These are phyloP conservation scores for Trichocladium antarcticum DNA, from an alignment of 495 filamentous ascomycete species.

Conservation along the genomic window DNA sequence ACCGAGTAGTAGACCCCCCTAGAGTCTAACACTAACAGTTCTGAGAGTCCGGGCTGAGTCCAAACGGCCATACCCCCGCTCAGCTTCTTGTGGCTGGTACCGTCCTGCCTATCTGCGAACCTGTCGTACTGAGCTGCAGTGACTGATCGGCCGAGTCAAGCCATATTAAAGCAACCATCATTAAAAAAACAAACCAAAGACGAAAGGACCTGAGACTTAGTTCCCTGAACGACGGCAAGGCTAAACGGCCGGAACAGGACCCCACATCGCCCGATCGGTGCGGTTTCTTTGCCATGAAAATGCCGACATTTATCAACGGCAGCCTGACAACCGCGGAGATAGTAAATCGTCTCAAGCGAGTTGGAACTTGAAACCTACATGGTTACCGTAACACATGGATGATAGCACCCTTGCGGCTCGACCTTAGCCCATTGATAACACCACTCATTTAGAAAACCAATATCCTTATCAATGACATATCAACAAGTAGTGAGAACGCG, in stretches of 20 bases:
- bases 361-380: too few relatives aligned
- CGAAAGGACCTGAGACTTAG: neutral
- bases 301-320: neutral
- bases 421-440: too few relatives aligned
- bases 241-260: neutral
- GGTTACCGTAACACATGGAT: conserved; percentile 7
- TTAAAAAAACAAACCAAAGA: neutral
- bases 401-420: too few relatives aligned
- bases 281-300: neutral
- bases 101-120: neutral
- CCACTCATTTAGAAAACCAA: too few relatives aligned
- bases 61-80: too few relatives aligned
- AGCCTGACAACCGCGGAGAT: neutral
- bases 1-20: too few relatives aligned
- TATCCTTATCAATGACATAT: too few relatives aligned
- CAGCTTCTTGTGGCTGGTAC: neutral
- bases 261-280: conserved; percentile 4
- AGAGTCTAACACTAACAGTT: too few relatives aligned
- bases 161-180: neutral
- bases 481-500: too few relatives aligned
- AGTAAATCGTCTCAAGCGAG: too few relatives aligned
- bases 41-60: too few relatives aligned
- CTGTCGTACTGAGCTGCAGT: neutral
- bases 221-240: neutral
- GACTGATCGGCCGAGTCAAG: neutral